Evolutionary conservation across 1,139 yeast genomes (phyloP), one percentile per base, ranked within the genome.

Genomic region (Candida anutae): DNA sequence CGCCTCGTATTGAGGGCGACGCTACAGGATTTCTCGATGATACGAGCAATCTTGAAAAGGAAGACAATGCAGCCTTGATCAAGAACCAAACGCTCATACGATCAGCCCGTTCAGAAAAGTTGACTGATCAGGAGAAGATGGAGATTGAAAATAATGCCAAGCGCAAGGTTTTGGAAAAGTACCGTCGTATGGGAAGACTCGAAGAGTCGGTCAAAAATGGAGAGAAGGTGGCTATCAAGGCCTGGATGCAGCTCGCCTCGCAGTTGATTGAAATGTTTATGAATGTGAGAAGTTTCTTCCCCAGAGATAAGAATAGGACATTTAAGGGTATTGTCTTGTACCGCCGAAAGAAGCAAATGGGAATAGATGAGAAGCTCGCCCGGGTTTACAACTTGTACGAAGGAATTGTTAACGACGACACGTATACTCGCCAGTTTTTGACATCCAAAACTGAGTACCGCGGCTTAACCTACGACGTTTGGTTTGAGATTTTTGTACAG

Each of bases 401-500:
- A 34, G 90, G 82, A 16, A 72, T 73, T 29, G 58, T 55, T 12
- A 49, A 57, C n/a, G 59, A 60, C 11, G 69, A 62, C 27, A 45
- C 38, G 15, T 39, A 43, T 23, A 37, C 62, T 2, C 43, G 64
- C 26, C 57, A 53, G 58, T 62, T 42, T 37, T 59, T 57, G 39
- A 68, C 53, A 32, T 69, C 72, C 3, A 61, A 58, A 27, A 55
- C 56, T 2, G 79, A 72, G 36, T 82, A 82, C 45, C 66, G 95
- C 35, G 95, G 95, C 0, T 58, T 87, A 13, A 61, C 66, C 1
- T 83, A 83, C 46, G 82, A 79, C 25, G 69, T 69, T 22, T 90
- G 98, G 98, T 85, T 87, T 48, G 75, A 72, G 36, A 60, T 90
- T 6, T 84, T 87, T 45, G 78, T 87, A 66, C 82, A 79, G 43